Conservation (phyloP, 805 yeast genomes). For the Metschnikowia vanudenii region DNA sequence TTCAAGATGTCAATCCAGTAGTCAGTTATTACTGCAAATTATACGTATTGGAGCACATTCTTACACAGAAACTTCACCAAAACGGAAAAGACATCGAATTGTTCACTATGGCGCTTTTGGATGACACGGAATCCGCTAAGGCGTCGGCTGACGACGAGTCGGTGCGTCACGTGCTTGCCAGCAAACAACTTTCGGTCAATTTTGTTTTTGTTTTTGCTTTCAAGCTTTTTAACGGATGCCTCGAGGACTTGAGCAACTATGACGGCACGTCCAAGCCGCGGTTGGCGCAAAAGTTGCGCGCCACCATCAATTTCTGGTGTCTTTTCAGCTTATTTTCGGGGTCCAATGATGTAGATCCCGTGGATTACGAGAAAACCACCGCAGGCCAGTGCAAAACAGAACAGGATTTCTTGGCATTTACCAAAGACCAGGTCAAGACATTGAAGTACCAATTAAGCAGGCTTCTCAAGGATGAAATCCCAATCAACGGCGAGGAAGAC, state of each 20-base stretch:
- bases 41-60: slow-evolving; percentile 71
- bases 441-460: slow-evolving; percentile 39
- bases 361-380: slow-evolving; percentile 47
- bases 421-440: slow-evolving; percentile 51
- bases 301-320: slow-evolving; percentile 53
- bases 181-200: slow-evolving; percentile 49
- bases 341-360: slow-evolving; percentile 20
- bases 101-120: slow-evolving; percentile 62
- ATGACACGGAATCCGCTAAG: slow-evolving; percentile 64
- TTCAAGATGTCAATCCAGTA: slow-evolving; percentile 57
- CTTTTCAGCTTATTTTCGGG: slow-evolving; percentile 39
- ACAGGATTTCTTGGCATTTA: slow-evolving; percentile 50
- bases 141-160: slow-evolving; percentile 39
- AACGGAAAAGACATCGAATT: slow-evolving; percentile 52
- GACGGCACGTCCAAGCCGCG: slow-evolving; percentile 38
- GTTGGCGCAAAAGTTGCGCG: slow-evolving; percentile 53
- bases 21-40: slow-evolving; percentile 68
- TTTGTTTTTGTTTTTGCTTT: slow-evolving; percentile 46
- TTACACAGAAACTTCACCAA: slow-evolving; percentile 59
- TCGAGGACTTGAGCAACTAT: slow-evolving; percentile 43
- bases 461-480: slow-evolving; percentile 38
- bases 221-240: slow-evolving; percentile 47
- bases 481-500: slow-evolving; percentile 25
- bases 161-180: slow-evolving; percentile 51
- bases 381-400: slow-evolving; percentile 65